Evolutionary conservation across 1,284 basidiomycete genomes (phyloP).

Genomic region (Puccinia sorghi): DNA sequence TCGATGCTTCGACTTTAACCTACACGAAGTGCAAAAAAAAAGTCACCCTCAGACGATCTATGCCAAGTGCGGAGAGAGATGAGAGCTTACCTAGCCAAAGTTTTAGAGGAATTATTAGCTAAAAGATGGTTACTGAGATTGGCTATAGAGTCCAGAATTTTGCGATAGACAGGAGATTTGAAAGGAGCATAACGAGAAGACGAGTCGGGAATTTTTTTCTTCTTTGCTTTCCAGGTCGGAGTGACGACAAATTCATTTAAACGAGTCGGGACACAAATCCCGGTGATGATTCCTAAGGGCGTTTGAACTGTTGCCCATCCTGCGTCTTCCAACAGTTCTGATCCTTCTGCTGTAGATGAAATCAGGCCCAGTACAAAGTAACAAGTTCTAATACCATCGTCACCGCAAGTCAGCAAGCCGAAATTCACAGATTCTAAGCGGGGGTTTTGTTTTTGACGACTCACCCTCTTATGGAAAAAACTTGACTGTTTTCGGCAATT

Average conservation of each 20-base stretch:
- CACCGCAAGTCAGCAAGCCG: slow-evolving; percentile 42
- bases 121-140: slow-evolving; percentile 95
- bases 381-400: slow-evolving; percentile 69
- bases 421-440: neutral
- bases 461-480: slow-evolving; percentile 90
- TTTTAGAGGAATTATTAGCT: slow-evolving; percentile 65
- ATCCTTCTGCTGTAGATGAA: slow-evolving; percentile 71
- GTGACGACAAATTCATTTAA: slow-evolving; percentile 78
- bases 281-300: slow-evolving; percentile 82
- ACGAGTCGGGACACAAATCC: slow-evolving; percentile 82
- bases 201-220: slow-evolving; percentile 60
- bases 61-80: slow-evolving; percentile 53
- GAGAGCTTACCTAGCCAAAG: slow-evolving; percentile 30
- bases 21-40: slow-evolving; percentile 56
- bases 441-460: slow-evolving; percentile 54
- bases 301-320: slow-evolving; percentile 88
- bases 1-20: slow-evolving; percentile 72
- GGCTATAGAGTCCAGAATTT: slow-evolving; percentile 83
- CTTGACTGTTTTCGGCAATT: slow-evolving; percentile 82
- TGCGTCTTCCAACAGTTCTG: slow-evolving; percentile 82
- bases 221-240: slow-evolving; percentile 69
- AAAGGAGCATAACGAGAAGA: slow-evolving; percentile 63
- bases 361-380: slow-evolving; percentile 90
- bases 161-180: slow-evolving; percentile 72
- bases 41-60: neutral